These are phyloP conservation scores for Phytophthora citricola DNA, from an alignment of 352 stramenopile genomes.

Conservation along the genomic window DNA sequence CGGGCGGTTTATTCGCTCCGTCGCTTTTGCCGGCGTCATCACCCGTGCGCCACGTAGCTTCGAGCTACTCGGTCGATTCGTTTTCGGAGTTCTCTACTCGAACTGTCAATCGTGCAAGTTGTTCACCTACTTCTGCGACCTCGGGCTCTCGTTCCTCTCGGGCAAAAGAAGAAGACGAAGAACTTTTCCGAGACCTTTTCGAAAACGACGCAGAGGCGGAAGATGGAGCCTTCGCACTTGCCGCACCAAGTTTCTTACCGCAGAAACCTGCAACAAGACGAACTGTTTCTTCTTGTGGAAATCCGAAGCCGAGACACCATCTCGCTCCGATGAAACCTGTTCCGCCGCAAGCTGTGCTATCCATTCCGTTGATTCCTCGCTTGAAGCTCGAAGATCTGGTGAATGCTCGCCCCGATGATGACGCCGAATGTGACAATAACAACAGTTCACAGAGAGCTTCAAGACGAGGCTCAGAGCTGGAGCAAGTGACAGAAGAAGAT, in stretches of 20 bases:
- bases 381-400: conserved; percentile 61
- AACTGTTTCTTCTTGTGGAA: conserved; percentile 3
- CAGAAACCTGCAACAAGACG: conserved; percentile 23
- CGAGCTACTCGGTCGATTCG: conserved; percentile 58
- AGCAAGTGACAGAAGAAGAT: conserved; percentile 33
- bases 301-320: conserved; percentile 18
- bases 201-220: conserved; percentile 34
- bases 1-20: conserved; percentile 20
- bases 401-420: conserved; percentile 37
- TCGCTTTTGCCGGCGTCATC: conserved; percentile 17
- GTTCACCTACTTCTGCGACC: conserved; percentile 28
- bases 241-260: conserved; percentile 16
- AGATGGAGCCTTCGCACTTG: not conserved
- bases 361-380: conserved; percentile 36
- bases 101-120: conserved; percentile 33
- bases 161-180: conserved; percentile 58
- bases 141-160: conserved; percentile 10
- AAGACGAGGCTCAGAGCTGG: conserved; percentile 18
- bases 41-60: not conserved
- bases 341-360: conserved; percentile 8
- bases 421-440: conserved; percentile 20
- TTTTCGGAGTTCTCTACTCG: conserved; percentile 62
- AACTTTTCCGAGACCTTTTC: conserved; percentile 76
- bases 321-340: conserved; percentile 16
- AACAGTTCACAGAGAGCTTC: conserved; percentile 9